Evolutionary conservation across 1,284 basidiomycete species (phyloP), one percentile per base, ranked within the genome.

Genomic region (Mycocalia duriaeana): DNA sequence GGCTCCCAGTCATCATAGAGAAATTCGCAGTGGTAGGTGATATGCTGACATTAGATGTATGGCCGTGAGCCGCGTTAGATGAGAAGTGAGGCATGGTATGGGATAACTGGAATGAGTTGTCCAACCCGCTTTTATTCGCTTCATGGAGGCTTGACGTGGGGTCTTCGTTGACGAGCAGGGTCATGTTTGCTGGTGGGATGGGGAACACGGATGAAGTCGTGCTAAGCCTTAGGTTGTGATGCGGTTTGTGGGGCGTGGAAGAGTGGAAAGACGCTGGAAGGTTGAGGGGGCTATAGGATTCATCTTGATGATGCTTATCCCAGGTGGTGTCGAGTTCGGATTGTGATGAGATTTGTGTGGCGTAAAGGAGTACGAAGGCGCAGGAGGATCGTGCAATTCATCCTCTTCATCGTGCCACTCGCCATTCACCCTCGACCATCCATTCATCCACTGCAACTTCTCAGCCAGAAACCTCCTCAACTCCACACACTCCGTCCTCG

Each of bases 131-230:
- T 11, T 11, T 31, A n/a, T n/a, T n/a, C 28, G 11, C 28, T 31
- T 31, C n/a, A n/a, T 11, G n/a, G 9, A n/a, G 28, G 28, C 11
- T 11, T 9, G 28, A 31, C 28, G 9, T n/a, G 24, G 60, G 53
- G 31, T 65, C 61, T 56, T 78, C 82, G 47, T 80, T 70, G 60
- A 87, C 67, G 2, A 89, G 66, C 73, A 89, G 74, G 11, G 83
- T 75, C 86, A 89, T 89, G 56, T 86, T 85, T 40, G 75, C 71
- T 0, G 85, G 86, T 6, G 77, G 71, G 3, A 67, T 61, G 2
- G 77, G 80, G 56, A 89, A 89, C 22, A 86, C 70, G 1, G 84
- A 86, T 3, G 81, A 85, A 1, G 77, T 61, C 7, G 69, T 72
- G 58, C 84, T 87, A 14, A 70, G 65, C 8, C 82, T 74, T 44